A percentile compares a stretch with the other conserved stretches of the same genome.
Evolutionary conservation across 768 basidiomycete genomes (phyloP).

Genomic region (Glaciozyma martinii): DNA sequence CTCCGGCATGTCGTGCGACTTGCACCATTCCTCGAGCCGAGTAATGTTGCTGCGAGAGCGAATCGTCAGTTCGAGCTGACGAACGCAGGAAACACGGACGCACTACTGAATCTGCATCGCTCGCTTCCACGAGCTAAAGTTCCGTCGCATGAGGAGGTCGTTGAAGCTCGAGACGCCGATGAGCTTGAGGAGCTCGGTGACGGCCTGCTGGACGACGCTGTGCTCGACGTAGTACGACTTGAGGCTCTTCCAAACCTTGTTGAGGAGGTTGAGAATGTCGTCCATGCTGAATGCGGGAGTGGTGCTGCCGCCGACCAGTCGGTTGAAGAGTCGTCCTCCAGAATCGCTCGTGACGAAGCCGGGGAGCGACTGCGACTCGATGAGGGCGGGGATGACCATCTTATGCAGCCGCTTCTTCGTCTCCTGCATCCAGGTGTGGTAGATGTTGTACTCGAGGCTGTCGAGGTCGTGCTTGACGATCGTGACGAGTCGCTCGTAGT

Average conservation of each 20-base stretch:
- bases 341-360: slow-evolving; percentile 96
- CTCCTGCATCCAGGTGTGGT: slow-evolving; percentile 98
- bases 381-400: slow-evolving; percentile 98
- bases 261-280: slow-evolving; percentile 88
- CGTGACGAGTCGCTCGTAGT: slow-evolving; percentile 92
- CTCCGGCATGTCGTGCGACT: slow-evolving; percentile 99
- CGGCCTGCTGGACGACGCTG: slow-evolving; percentile 85
- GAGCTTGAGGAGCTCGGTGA: slow-evolving; percentile 88
- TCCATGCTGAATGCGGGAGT: slow-evolving; percentile 96
- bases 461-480: slow-evolving; percentile 98
- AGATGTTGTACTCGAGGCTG: slow-evolving; percentile 97
- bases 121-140: slow-evolving; percentile 99
- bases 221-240: slow-evolving; percentile 99
- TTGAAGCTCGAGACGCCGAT: slow-evolving; percentile 97
- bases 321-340: slow-evolving; percentile 84
- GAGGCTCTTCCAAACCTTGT: slow-evolving; percentile 95
- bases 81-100: slow-evolving; percentile 5
- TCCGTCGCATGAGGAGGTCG: slow-evolving; percentile 93
- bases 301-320: slow-evolving; percentile 73
- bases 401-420: slow-evolving; percentile 90
- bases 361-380: slow-evolving; percentile 93
- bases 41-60: slow-evolving; percentile 30
- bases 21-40: slow-evolving; percentile 97
- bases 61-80: not conserved
- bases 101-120: slow-evolving; percentile 99